Base-by-base conservation (phyloP, 495 filamentous ascomycete species). In the Penicillium ochrochloron region DNA sequence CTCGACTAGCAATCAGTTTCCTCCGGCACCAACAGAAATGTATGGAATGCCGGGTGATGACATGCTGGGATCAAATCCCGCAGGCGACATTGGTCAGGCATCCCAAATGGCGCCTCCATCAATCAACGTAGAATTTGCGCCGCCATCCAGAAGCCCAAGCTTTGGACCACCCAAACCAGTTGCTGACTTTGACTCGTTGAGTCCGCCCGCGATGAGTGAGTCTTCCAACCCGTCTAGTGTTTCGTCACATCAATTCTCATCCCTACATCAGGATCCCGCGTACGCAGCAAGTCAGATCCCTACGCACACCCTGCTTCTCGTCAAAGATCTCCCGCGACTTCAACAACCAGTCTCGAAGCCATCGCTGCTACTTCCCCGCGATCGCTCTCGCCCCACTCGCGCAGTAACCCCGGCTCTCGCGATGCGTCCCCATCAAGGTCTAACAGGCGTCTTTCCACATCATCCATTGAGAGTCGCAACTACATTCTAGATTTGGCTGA, bases 61-160 rank as follows among this genome's bases (percentile, higher is more conserved):
- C 35, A 59, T 68, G 60, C 57, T 77, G 67, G 63, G 12, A 67
- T 69, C 73, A 54, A 73, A 73, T 52, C 66, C 70, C 41, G 80
- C 76, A 57, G 78, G 78, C 46, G 89, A 90, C 51, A 85, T 90
- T 67, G 86, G 86, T n/a, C 85, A 88, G 64, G 85, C 86, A 11
- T 88, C 89, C 39, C 87, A 91, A 65, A 91, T 93, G 81, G 88
- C 88, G 8, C 91, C 93, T 37, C 92, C 92, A 0, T 91, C 93
- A 46, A 97, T 99, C 73, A 95, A 93, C 70, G 92, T 99, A 66
- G 89, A 96, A 73, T 92, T 92, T 74, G 95, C 94, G 6, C 94
- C 94, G 25, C 93, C 93, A n/a, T 85, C 92, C 12, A 81, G 84
- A 53, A 89, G 86, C 68, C 85, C 80, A 25, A 88, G 84, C 56